These are phyloP conservation scores for Paracorniculantispora psalliotae DNA, from an alignment of 2,329 filamentous ascomycete species.

Conservation along the genomic window DNA sequence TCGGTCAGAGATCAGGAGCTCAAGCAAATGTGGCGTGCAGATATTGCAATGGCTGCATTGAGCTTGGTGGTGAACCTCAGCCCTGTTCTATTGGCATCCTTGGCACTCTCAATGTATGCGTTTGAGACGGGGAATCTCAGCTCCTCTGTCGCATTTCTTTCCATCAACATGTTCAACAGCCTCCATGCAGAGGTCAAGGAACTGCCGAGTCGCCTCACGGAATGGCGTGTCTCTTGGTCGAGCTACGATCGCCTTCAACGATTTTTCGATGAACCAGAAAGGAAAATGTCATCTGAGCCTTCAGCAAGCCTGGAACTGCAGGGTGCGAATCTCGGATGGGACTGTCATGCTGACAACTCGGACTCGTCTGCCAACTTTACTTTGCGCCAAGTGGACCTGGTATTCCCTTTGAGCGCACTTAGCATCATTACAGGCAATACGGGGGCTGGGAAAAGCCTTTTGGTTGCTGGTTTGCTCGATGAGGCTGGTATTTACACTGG, in stretches of 20 bases:
- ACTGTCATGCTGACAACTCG: not conserved
- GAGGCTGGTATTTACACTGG: constrained; percentile 61
- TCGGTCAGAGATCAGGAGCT: constrained; percentile 3
- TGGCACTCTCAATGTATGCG: constrained; percentile 11
- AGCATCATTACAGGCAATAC: constrained; percentile 66
- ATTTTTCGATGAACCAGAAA: constrained; percentile 8
- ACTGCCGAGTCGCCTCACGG: not conserved
- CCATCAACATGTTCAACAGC: constrained; percentile 12
- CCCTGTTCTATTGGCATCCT: constrained; percentile 10
- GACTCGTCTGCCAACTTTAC: constrained; percentile 36
- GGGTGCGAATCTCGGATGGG: constrained; percentile 9
- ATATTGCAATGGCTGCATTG: constrained; percentile 5
- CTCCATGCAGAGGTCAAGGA: constrained; percentile 6
- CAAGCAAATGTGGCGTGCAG: constrained; percentile 9
- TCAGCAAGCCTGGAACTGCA: constrained; percentile 3
- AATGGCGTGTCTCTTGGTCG: constrained; percentile 9
- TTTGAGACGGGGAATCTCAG: constrained; percentile 5
- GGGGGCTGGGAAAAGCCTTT: constrained; percentile 64
- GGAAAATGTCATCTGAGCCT: not conserved
- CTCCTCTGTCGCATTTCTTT: constrained; percentile 13
- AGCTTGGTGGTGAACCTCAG: constrained; percentile 8
- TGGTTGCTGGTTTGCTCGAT: constrained; percentile 63
- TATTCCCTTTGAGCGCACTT: constrained; percentile 57
- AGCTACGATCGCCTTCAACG: constrained; percentile 10
- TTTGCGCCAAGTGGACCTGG: constrained; percentile 52